Evolutionary conservation across 2,329 filamentous ascomycete species (phyloP), one percentile per base, ranked within the genome.

Genomic region (Cadophora gregata): DNA sequence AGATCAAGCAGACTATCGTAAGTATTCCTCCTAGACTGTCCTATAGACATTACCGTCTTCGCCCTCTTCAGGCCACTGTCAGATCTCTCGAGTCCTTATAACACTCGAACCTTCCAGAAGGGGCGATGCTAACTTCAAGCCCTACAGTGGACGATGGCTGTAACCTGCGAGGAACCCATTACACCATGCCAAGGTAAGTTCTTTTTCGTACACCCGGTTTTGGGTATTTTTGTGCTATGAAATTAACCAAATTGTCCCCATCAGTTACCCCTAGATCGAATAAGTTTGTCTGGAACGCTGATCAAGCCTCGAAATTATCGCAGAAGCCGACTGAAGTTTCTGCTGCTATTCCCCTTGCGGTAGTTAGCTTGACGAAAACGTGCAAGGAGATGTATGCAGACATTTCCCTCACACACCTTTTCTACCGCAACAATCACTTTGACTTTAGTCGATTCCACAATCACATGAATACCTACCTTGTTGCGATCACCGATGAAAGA

Each of bases 341-440:
- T 4, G 63, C 63, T 4, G 59, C 38, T 25, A 25, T 24, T 19
- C 64, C 47, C 10, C 59, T 73, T 6, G 59, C 47, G 12, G 59
- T 45, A 12, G 65, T 72, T 29, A 48, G 62, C n/a, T n/a, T 73
- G 8, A 64, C 67, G 8, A 21, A 24, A 16, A 65, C 67, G 36
- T 70, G 67, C 55, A 59, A 65, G 45, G 9, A 63, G 42, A 47
- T 70, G 21, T 73, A 73, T 45, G 21, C 63, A 14, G 65, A 68
- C 4, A 64, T 73, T 5, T 64, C 64, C 4, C 38, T 47, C 4
- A 61, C 66, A 10, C 67, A 71, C 31, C 12, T 67, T 0, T 71
- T 73, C 64, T 73, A 73, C 47, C 42, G 62, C 14, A 36, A 45
- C 36, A 73, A 73, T 36, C 14, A 36, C 4, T 71, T 73, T 31